Conservation (phyloP, 305 asterid species). For the Rubia peregrina region DNA sequence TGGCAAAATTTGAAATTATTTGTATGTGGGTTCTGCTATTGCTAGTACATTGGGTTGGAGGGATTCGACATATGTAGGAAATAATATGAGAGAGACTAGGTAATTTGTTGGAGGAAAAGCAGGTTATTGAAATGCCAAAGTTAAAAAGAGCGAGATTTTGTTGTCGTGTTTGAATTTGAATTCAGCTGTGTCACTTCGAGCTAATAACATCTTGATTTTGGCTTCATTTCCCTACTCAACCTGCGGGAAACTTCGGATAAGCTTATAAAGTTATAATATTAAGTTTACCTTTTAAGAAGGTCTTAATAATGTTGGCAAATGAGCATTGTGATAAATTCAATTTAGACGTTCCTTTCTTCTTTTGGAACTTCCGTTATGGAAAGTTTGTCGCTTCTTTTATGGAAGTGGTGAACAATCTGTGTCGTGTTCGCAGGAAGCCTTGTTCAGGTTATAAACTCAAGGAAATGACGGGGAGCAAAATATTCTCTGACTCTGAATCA, state of each 20-base stretch:
- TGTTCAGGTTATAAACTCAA: constrained; percentile 78
- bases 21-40: neutral
- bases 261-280: neutral
- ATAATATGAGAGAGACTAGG: neutral
- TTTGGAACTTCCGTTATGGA: neutral
- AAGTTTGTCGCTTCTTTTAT: neutral
- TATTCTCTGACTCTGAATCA: constrained; percentile 51
- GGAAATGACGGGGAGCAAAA: constrained; percentile 90
- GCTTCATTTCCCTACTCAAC: neutral
- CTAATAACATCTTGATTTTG: neutral
- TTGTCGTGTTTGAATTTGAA: neutral
- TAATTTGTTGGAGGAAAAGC: neutral
- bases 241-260: neutral
- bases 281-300: neutral
- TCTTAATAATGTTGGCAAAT: neutral
- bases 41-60: neutral
- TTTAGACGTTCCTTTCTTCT: neutral
- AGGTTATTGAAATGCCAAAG: neutral
- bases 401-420: neutral
- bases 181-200: neutral
- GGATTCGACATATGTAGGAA: neutral
- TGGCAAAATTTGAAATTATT: neutral
- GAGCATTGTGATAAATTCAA: neutral
- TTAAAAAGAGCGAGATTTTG: neutral
- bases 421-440: constrained; percentile 56